phyloP scores from a whole-genome alignment of 2,329 filamentous ascomycete genomes.

The Stagonosporopsis chrysanthemi region DNA sequence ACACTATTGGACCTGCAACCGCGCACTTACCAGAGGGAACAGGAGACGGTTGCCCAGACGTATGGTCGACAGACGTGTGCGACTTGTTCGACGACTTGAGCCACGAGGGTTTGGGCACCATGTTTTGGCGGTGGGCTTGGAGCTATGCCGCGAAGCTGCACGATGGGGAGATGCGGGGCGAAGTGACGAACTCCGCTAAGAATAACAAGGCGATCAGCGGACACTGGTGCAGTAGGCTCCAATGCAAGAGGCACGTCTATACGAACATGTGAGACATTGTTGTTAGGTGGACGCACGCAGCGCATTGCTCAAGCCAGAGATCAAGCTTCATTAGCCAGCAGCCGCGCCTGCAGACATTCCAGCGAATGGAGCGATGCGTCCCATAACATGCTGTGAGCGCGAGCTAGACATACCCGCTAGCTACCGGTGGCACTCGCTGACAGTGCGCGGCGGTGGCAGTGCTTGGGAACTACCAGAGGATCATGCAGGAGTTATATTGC shows the following conservation, averaged over 20 bases:
- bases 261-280: slow-evolving; percentile 21
- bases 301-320: slow-evolving; percentile 28
- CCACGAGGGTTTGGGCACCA: slow-evolving; percentile 50
- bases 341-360: slow-evolving; percentile 42
- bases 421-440: slow-evolving; percentile 36
- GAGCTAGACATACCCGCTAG: slow-evolving; percentile 24
- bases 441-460: slow-evolving; percentile 44
- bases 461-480: slow-evolving; percentile 18
- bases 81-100: slow-evolving; percentile 50
- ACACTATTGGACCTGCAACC: slow-evolving; percentile 31
- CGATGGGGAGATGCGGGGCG: slow-evolving; percentile 31
- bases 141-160: slow-evolving; percentile 32
- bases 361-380: slow-evolving; percentile 36
- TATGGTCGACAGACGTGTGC: slow-evolving; percentile 47
- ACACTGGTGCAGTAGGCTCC: slow-evolving; percentile 24
- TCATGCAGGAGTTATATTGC: slow-evolving; percentile 19
- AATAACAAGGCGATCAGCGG: slow-evolving; percentile 41
- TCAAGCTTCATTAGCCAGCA: slow-evolving; percentile 34
- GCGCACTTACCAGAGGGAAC: slow-evolving; percentile 45
- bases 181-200: slow-evolving; percentile 41
- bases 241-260: slow-evolving; percentile 31
- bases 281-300: slow-evolving; percentile 25
- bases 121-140: slow-evolving; percentile 38
- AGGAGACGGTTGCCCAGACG: slow-evolving; percentile 45
- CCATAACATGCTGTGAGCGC: slow-evolving; percentile 32